Conservation (phyloP, 1,284 basidiomycete genomes). For the Marasmius fiardii region DNA sequence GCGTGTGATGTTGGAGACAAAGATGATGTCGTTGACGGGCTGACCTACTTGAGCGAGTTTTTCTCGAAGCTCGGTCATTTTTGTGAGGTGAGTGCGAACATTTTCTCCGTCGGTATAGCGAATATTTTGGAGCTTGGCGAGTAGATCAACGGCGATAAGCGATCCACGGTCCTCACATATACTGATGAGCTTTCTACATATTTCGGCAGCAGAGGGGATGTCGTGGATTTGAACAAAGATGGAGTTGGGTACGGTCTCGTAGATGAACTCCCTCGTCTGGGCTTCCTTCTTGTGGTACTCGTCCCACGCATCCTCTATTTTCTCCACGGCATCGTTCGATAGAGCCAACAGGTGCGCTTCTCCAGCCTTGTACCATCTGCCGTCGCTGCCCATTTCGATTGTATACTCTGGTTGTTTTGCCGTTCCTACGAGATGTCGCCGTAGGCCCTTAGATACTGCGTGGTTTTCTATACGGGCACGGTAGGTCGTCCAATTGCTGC, state of each 20-base stretch:
- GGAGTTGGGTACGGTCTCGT: conserved; percentile 1
- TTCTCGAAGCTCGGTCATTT: not conserved
- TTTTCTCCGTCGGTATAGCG: not conserved
- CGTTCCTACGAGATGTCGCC: not conserved
- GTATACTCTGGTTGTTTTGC: not conserved
- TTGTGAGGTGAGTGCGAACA: not conserved
- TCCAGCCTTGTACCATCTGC: not conserved
- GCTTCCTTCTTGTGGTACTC: conserved; percentile 3
- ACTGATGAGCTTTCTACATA: conserved; percentile 1
- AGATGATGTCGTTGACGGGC: not conserved
- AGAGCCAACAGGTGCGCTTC: not conserved
- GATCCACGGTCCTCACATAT: not conserved
- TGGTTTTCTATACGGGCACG: not conserved
- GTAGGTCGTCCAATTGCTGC: not conserved
- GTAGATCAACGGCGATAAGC: not conserved
- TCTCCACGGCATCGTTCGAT: not conserved
- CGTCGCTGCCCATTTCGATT: not conserved
- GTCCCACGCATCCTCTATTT: not conserved
- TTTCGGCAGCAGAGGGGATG: not conserved
- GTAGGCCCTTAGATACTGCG: not conserved
- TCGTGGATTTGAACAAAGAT: conserved; percentile 3
- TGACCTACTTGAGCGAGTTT: conserved; percentile 3
- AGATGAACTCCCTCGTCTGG: not conserved
- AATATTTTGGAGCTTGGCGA: not conserved
- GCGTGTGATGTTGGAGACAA: conserved; percentile 1